phyloP scores from a whole-genome alignment of 305 asterid species.

The Fraxinus angustifolia region DNA sequence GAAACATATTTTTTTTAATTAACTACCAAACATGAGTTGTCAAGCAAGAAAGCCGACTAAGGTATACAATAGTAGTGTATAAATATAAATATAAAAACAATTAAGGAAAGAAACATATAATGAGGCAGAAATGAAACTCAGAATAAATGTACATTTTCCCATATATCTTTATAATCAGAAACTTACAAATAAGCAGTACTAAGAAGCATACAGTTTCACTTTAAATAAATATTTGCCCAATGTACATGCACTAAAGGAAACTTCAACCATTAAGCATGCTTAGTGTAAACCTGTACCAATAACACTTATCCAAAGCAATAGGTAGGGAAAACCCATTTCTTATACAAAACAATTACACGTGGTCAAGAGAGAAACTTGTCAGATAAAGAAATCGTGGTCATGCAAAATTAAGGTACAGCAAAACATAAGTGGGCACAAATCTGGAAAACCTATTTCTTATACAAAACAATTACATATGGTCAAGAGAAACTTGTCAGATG shows the following conservation, averaged over 20 bases:
- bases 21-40: not conserved
- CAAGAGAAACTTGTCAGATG: not conserved
- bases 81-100: not conserved
- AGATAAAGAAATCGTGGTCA: not conserved
- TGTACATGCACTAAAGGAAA: not conserved
- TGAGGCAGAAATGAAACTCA: not conserved
- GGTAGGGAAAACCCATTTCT: not conserved
- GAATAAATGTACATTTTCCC: not conserved
- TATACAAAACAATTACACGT: no score
- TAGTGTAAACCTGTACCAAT: not conserved
- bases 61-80: not conserved
- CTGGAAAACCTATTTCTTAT: no score
- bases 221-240: not conserved
- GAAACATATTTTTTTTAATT: not conserved
- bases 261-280: not conserved
- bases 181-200: not conserved
- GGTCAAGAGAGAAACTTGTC: not conserved
- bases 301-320: not conserved
- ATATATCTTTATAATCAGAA: not conserved
- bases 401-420: not conserved
- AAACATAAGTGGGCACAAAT: not conserved
- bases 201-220: not conserved
- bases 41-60: not conserved
- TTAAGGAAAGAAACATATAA: not conserved
- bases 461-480: no score